Conservation (phyloP, 495 filamentous ascomycete genomes). For the Chaetomium tenue region DNA sequence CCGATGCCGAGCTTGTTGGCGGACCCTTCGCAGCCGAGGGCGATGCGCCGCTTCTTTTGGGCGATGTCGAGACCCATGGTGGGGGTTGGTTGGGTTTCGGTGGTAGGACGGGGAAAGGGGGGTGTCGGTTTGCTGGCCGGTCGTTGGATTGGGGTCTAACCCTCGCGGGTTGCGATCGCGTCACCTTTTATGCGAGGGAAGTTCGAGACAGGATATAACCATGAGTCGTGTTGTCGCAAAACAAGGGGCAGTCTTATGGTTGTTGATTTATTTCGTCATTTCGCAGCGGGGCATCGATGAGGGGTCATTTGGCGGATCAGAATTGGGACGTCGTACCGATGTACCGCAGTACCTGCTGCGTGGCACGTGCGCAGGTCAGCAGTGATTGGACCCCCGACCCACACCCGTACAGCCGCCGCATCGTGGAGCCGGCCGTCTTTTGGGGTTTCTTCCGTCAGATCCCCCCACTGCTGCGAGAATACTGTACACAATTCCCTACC, state of each 20-base stretch:
- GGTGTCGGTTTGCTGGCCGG: not conserved
- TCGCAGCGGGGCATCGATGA: not conserved
- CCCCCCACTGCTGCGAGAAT: conserved; percentile 35
- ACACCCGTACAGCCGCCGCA: conserved; percentile 14
- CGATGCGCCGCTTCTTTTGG: conserved; percentile 52
- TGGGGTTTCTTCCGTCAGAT: conserved; percentile 14
- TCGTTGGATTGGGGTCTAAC: too few species aligned
- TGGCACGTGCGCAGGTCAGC: conserved; percentile 21
- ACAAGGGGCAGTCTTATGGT: not conserved
- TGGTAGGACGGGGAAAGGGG: not conserved
- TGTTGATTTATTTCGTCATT: conserved; percentile 25
- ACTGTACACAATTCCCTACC: conserved; percentile 22
- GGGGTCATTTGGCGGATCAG: not conserved
- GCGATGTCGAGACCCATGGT: conserved; percentile 15
- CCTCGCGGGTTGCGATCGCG: too few species aligned
- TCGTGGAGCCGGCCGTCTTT: conserved; percentile 17
- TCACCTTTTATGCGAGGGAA: too few species aligned
- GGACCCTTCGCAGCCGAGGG: conserved; percentile 92
- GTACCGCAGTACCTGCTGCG: not conserved
- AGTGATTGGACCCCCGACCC: conserved; percentile 17
- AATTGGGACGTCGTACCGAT: not conserved
- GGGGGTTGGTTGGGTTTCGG: not conserved
- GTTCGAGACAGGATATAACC: too few species aligned
- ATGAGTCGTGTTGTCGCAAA: not conserved
- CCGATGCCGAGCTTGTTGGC: conserved; percentile 97